Evolutionary conservation across 2,329 filamentous ascomycete genomes (phyloP).

Genomic region (Talaromyces sp.): DNA sequence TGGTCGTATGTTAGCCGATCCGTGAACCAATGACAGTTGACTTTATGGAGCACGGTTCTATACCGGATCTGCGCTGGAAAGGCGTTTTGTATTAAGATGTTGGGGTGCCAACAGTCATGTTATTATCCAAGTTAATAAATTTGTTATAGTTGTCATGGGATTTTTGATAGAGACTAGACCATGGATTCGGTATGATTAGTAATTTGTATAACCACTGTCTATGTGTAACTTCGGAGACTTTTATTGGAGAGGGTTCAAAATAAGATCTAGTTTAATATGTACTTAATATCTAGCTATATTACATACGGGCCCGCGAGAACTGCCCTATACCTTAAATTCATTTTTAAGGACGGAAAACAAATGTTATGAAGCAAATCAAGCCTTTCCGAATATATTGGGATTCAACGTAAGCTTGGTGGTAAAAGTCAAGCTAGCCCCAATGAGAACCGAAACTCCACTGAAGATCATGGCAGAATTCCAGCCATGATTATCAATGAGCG

Average conservation of each 20-base stretch:
- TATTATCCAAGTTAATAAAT: too few species aligned
- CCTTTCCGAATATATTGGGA: neutral
- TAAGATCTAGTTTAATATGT: neutral
- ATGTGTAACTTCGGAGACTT: neutral
- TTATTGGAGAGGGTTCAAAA: neutral
- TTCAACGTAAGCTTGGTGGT: neutral
- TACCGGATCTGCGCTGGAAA: too few species aligned
- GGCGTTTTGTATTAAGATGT: too few species aligned
- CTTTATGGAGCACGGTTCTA: too few species aligned
- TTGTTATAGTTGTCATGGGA: too few species aligned
- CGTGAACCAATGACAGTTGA: too few species aligned
- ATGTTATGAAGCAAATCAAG: neutral
- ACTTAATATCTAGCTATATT: neutral
- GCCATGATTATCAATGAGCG: conserved; percentile 39
- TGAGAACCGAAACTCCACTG: neutral
- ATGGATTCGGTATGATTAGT: too few species aligned
- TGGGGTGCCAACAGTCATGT: too few species aligned
- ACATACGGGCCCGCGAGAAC: neutral
- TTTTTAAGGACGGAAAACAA: neutral
- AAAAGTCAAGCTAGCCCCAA: neutral
- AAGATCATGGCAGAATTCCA: conserved; percentile 19
- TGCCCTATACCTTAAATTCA: neutral
- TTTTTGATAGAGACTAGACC: too few species aligned
- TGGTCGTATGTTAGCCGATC: too few species aligned
- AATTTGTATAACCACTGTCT: too few species aligned